Evolutionary conservation across 805 yeast species (phyloP).

Genomic region (Ogataea glucozyma): DNA sequence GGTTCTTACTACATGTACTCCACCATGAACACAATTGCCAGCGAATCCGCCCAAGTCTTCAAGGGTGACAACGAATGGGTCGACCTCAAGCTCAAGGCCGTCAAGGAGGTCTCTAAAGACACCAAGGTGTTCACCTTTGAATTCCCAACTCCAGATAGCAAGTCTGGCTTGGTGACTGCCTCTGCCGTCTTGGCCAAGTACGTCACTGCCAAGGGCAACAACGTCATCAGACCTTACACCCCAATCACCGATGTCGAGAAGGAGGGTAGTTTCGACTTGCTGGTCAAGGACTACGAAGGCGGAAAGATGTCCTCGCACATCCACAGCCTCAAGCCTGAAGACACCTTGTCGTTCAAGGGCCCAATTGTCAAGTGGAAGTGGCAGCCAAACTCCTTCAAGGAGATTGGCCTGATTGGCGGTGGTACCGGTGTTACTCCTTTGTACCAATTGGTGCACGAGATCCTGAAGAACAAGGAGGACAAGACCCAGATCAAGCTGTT

Average conservation of each 20-base stretch:
- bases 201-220: conserved; percentile 78
- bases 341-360: conserved; percentile 88
- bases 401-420: conserved; percentile 86
- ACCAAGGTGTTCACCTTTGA: conserved; percentile 71
- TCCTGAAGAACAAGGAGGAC: conserved; percentile 79
- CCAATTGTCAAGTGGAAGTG: conserved; percentile 91
- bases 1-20: conserved; percentile 40
- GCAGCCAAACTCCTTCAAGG: conserved; percentile 80
- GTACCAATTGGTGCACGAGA: conserved; percentile 78
- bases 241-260: conserved; percentile 73
- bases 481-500: conserved; percentile 82
- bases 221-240: conserved; percentile 87
- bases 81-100: conserved; percentile 57
- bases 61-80: conserved; percentile 69
- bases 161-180: conserved; percentile 77
- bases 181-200: conserved; percentile 80
- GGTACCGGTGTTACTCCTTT: conserved; percentile 97
- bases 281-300: conserved; percentile 85
- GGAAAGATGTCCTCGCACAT: conserved; percentile 85
- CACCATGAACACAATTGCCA: conserved; percentile 30
- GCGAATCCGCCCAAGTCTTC: conserved; percentile 48
- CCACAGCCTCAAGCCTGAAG: conserved; percentile 68
- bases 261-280: conserved; percentile 74
- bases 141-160: conserved; percentile 64
- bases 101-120: conserved; percentile 55